Percentiles rank a stretch among this genome's conserved stretches.
Evolutionary conservation across 148 eudicot genomes (phyloP).

Genomic region (Camellia japonica): DNA sequence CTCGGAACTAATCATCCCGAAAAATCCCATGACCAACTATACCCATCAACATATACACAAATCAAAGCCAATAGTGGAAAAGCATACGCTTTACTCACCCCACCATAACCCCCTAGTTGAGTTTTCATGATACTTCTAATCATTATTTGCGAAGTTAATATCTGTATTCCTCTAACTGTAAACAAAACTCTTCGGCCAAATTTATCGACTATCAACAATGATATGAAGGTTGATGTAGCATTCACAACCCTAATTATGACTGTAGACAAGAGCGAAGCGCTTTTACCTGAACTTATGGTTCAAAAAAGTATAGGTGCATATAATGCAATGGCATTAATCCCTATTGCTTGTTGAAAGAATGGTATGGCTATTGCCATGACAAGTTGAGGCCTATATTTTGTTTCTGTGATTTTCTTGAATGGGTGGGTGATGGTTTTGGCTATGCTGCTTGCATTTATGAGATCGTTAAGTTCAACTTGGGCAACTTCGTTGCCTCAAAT

Average conservation of each 20-base stretch:
- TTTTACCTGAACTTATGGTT: conserved; percentile 13
- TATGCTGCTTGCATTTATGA: not conserved
- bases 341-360: not conserved
- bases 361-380: not conserved
- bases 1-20: conserved; percentile 43
- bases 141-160: conserved; percentile 9
- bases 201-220: conserved; percentile 23
- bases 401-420: not conserved
- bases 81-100: conserved; percentile 28
- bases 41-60: conserved; percentile 35
- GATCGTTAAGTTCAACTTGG: not conserved
- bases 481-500: not conserved
- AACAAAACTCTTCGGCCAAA: conserved; percentile 19
- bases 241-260: conserved; percentile 24
- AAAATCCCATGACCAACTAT: conserved; percentile 52
- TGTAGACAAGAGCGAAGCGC: conserved; percentile 32
- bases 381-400: not conserved
- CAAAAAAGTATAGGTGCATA: not conserved
- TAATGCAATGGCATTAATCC: not conserved
- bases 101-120: conserved; percentile 14
- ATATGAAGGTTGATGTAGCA: conserved; percentile 21
- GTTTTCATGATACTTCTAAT: conserved; percentile 8
- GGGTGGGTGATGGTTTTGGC: not conserved
- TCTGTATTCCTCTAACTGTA: conserved; percentile 32
- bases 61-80: conserved; percentile 27